phyloP scores from a whole-genome alignment of 2,329 filamentous ascomycete species.

The Chaetomium strumarium region DNA sequence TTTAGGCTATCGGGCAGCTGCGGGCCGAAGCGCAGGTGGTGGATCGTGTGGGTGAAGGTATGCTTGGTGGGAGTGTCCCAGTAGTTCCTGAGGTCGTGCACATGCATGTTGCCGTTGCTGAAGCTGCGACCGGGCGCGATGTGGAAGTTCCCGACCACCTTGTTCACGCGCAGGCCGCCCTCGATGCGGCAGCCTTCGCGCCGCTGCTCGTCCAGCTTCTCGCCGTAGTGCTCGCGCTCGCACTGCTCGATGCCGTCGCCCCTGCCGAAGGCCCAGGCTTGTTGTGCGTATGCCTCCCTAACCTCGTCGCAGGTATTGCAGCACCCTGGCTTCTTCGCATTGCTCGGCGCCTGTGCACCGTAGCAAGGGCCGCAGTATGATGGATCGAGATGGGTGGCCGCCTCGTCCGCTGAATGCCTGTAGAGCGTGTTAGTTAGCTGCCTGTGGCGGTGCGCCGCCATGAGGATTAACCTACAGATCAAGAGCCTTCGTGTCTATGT shows the following conservation, averaged over 20 bases:
- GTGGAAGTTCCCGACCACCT: slow-evolving; percentile 98
- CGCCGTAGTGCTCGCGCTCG: slow-evolving; percentile 85
- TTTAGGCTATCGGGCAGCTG: slow-evolving; percentile 70
- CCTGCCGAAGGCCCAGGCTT: slow-evolving; percentile 89
- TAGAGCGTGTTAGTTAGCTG: slow-evolving; percentile 13
- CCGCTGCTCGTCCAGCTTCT: slow-evolving; percentile 80
- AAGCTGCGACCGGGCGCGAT: slow-evolving; percentile 94
- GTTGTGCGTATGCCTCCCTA: slow-evolving; percentile 82
- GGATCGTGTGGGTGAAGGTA: slow-evolving; percentile 83
- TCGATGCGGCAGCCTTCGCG: slow-evolving; percentile 92
- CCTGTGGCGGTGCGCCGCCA: neutral
- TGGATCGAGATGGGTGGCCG: slow-evolving; percentile 75
- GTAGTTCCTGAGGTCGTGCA: slow-evolving; percentile 96
- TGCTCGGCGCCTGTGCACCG: slow-evolving; percentile 68
- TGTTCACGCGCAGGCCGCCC: slow-evolving; percentile 89
- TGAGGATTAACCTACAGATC: slow-evolving; percentile 50
- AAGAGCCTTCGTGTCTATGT: slow-evolving; percentile 65
- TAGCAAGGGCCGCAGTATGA: slow-evolving; percentile 93
- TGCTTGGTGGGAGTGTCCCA: slow-evolving; percentile 70
- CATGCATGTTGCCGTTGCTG: slow-evolving; percentile 93
- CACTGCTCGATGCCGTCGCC: slow-evolving; percentile 95
- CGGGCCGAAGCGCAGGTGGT: slow-evolving; percentile 87
- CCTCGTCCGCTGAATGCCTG: slow-evolving; percentile 62
- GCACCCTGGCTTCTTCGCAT: slow-evolving; percentile 75
- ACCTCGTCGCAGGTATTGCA: slow-evolving; percentile 98